Percentiles rank a stretch among this genome's conserved stretches.
Conservation (phyloP, 2,329 filamentous ascomycete genomes). For the Trichoderma polysporum region DNA sequence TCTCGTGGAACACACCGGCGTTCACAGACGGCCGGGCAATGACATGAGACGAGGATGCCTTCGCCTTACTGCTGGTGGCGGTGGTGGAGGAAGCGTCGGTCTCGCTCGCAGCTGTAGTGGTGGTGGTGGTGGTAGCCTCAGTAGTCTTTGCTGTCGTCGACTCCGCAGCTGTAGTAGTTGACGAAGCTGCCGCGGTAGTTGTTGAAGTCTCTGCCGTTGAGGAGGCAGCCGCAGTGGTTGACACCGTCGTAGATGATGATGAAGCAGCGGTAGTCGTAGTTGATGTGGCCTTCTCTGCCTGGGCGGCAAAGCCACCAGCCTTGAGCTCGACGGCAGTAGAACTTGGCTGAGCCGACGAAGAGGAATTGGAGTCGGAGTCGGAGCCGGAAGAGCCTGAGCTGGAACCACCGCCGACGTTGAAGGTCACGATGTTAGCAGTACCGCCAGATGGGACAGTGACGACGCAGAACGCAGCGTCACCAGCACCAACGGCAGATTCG, state of each 20-base stretch:
- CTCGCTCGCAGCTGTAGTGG: slow-evolving; percentile 17
- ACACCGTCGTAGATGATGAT: slow-evolving; percentile 16
- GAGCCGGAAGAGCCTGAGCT: slow-evolving; percentile 27
- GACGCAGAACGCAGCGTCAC: slow-evolving; percentile 70
- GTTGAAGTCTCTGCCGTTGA: slow-evolving; percentile 22
- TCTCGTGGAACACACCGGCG: slow-evolving; percentile 57
- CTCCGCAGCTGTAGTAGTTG: slow-evolving; percentile 22
- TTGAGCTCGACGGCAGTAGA: slow-evolving; percentile 14
- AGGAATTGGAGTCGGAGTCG: slow-evolving; percentile 9
- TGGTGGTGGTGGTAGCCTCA: slow-evolving; percentile 19
- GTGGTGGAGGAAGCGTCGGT: slow-evolving; percentile 13
- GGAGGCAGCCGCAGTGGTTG: slow-evolving; percentile 24
- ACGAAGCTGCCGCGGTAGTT: slow-evolving; percentile 21
- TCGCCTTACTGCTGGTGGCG: slow-evolving; percentile 8
- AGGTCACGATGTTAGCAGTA: slow-evolving; percentile 67
- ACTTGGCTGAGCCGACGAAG: slow-evolving; percentile 1
- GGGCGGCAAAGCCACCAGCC: slow-evolving; percentile 21
- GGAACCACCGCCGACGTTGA: slow-evolving; percentile 42
- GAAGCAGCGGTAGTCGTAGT: slow-evolving; percentile 6
- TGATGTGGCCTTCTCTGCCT: slow-evolving; percentile 15
- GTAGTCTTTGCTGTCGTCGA: slow-evolving; percentile 6
- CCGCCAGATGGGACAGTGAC: slow-evolving; percentile 69
- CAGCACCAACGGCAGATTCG: slow-evolving; percentile 58
- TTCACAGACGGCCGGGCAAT: slow-evolving; percentile 30
- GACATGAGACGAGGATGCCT: slow-evolving; percentile 39